Evolutionary conservation across 768 basidiomycete species (phyloP).

Genomic region (Collybia mongolica): DNA sequence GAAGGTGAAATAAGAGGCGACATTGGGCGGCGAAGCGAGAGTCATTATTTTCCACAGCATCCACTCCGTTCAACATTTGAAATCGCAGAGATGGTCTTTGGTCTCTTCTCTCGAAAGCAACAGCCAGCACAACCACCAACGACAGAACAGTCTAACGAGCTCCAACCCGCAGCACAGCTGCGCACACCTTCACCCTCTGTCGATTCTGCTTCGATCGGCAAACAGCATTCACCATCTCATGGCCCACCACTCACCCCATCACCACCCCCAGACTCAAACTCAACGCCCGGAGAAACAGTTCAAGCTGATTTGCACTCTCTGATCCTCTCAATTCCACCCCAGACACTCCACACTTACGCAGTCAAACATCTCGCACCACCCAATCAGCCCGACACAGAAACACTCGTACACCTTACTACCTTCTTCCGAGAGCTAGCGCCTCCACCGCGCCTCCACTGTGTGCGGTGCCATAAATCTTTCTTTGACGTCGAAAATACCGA

Average conservation of each 20-base stretch:
- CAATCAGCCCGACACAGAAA: constrained; percentile 38
- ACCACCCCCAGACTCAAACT: constrained; percentile 10
- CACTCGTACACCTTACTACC: constrained; percentile 43
- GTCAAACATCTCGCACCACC: constrained; percentile 45
- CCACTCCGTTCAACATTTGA: neutral
- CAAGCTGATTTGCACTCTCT: constrained; percentile 20
- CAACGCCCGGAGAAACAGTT: too few species aligned
- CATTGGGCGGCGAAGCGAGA: neutral
- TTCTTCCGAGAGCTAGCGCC: constrained; percentile 67
- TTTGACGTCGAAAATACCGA: constrained; percentile 77
- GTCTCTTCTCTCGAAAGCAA: constrained; percentile 13
- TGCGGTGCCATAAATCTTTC: constrained; percentile 70
- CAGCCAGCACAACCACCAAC: neutral
- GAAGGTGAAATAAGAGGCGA: neutral
- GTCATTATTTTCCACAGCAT: neutral
- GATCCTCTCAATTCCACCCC: constrained; percentile 60
- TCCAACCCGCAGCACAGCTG: constrained; percentile 6
- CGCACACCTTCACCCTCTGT: constrained; percentile 15
- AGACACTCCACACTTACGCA: constrained; percentile 63
- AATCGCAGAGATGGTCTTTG: constrained; percentile 12
- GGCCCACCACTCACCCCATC: constrained; percentile 15
- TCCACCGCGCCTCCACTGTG: constrained; percentile 71
- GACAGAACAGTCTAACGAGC: neutral
- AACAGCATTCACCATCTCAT: constrained; percentile 12
- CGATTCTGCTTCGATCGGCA: constrained; percentile 9